These are phyloP conservation scores for Dactylis glomerata DNA, from an alignment of 176 grass and related monocot species.

Conservation along the genomic window DNA sequence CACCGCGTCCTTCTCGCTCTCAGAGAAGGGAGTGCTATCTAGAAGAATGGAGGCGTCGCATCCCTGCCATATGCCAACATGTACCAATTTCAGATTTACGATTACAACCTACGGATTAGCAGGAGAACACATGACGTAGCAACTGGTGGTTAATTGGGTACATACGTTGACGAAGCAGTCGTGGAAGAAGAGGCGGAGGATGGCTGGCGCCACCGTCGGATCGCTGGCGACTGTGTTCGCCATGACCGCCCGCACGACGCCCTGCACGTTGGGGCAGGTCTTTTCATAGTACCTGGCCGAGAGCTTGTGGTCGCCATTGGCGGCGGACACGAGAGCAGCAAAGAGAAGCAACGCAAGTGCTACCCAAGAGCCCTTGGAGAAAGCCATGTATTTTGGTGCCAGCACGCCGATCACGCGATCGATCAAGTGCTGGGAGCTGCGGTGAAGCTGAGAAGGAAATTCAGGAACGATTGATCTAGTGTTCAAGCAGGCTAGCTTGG, in stretches of 20 bases:
- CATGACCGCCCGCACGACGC: constrained; percentile 33
- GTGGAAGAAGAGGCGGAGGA: constrained; percentile 96
- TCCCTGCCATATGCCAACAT: constrained; percentile 11
- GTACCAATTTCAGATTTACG: not conserved
- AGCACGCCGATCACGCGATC: not conserved
- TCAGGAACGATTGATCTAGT: not conserved
- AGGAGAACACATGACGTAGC: not conserved
- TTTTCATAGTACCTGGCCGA: constrained; percentile 37
- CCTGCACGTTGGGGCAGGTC: constrained; percentile 38
- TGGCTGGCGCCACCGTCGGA: constrained; percentile 46
- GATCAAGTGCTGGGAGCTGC: not conserved
- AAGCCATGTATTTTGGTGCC: not conserved
- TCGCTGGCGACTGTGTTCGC: constrained; percentile 24
- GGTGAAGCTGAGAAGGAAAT: not conserved
- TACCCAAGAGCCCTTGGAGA: not conserved
- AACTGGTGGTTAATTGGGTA: not conserved
- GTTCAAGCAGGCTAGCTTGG: not conserved
- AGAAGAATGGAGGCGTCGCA: constrained; percentile 63
- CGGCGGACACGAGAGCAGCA: not conserved
- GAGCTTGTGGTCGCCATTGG: constrained; percentile 11
- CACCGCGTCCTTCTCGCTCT: constrained; percentile 48
- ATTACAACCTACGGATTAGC: not conserved
- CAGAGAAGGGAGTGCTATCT: constrained; percentile 28
- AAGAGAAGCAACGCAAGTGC: not conserved
- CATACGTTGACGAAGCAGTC: constrained; percentile 91